Percentiles rank a stretch among this genome's conserved stretches.
Conservation (phyloP, 129 eudicot genomes). For the Daucus carota region DH1_v3.0 NC_030385.2:6857001-6857500, state of each 20-base stretch:
- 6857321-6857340: neutral
- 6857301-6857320: slow-evolving; percentile 99
- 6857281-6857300: slow-evolving; percentile 79
- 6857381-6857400: too few species aligned
- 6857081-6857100: slow-evolving; percentile 82
- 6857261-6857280: slow-evolving; percentile 43
- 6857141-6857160: slow-evolving; percentile 83
- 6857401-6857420: too few species aligned
- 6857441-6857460: too few species aligned
- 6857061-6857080: slow-evolving; percentile 92
- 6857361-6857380: neutral
- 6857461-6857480: too few species aligned
- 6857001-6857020: slow-evolving; percentile 44
- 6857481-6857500: too few species aligned
- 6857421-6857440: too few species aligned
- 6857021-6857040: slow-evolving; percentile 91
- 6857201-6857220: neutral
- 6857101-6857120: slow-evolving; percentile 72
- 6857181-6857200: slow-evolving; percentile 1
- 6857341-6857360: neutral
- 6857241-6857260: slow-evolving; percentile 69
- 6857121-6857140: slow-evolving; percentile 73
- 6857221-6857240: neutral
- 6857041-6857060: slow-evolving; percentile 95
- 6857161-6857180: slow-evolving; percentile 1